phyloP scores from a whole-genome alignment of 2,329 filamentous ascomycete genomes.

The Fusarium sp. region DNA sequence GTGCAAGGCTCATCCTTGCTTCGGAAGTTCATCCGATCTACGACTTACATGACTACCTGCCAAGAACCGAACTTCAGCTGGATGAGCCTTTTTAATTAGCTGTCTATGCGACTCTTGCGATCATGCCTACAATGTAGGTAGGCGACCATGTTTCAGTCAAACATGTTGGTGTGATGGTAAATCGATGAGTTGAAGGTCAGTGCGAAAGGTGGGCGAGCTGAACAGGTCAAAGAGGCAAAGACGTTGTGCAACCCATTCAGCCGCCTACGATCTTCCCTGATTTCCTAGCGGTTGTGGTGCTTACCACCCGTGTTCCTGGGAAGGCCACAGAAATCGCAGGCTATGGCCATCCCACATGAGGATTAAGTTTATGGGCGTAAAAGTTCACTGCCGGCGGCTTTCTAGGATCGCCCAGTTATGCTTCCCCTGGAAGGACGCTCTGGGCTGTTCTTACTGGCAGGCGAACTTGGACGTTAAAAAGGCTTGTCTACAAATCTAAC shows the following conservation, averaged over 20 bases:
- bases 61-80: neutral
- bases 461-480: constrained; percentile 7
- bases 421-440: constrained; percentile 14
- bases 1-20: constrained; percentile 9
- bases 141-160: neutral
- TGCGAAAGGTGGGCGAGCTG: constrained; percentile 11
- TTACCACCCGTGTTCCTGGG: constrained; percentile 7
- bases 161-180: constrained; percentile 4
- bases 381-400: constrained; percentile 23
- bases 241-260: constrained; percentile 1
- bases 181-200: neutral
- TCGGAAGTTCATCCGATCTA: constrained; percentile 19
- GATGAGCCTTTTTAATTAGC: neutral
- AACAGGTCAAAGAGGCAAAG: neutral
- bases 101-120: constrained; percentile 15
- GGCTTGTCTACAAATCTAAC: constrained; percentile 13
- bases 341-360: neutral
- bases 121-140: constrained; percentile 15
- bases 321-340: neutral
- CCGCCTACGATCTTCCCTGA: neutral
- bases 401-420: constrained; percentile 5
- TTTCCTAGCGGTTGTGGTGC: neutral
- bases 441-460: constrained; percentile 4
- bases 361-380: constrained; percentile 6
- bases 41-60: neutral